These are phyloP conservation scores for Wallacemonas rigidus DNA, from an alignment of 208 protist genomes.

Conservation along the genomic window DNA sequence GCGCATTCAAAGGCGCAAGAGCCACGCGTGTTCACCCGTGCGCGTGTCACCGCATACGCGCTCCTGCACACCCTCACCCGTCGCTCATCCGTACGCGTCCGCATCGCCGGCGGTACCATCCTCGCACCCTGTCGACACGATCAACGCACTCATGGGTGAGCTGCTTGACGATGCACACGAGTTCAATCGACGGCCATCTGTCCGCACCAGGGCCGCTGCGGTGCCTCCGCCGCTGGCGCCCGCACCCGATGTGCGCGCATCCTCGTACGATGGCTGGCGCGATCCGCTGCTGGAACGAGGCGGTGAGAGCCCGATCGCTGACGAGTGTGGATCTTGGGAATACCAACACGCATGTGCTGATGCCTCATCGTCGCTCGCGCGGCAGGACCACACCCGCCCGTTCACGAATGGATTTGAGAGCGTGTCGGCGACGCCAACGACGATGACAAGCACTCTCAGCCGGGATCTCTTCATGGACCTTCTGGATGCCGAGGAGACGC, in stretches of 20 bases:
- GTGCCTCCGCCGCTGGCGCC: too few relatives aligned
- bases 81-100: background rate
- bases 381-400: conserved; percentile 1
- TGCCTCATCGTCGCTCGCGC: background rate
- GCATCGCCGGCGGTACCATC: background rate
- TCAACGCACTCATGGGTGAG: conserved; percentile 17
- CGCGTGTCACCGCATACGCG: background rate
- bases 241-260: too few relatives aligned
- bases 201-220: too few relatives aligned
- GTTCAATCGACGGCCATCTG: background rate
- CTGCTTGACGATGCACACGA: background rate
- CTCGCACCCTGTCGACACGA: background rate
- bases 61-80: background rate
- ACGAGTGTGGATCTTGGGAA: too few relatives aligned
- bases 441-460: background rate
- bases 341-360: too few relatives aligned
- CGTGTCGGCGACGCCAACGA: background rate
- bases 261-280: too few relatives aligned
- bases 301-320: too few relatives aligned
- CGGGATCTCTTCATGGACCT: background rate
- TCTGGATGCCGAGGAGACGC: background rate
- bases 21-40: background rate
- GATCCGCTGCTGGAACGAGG: too few relatives aligned
- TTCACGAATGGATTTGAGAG: background rate
- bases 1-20: too few relatives aligned